phyloP scores from a whole-genome alignment of 768 basidiomycete species.

The Lentinula aciculospora region DNA sequence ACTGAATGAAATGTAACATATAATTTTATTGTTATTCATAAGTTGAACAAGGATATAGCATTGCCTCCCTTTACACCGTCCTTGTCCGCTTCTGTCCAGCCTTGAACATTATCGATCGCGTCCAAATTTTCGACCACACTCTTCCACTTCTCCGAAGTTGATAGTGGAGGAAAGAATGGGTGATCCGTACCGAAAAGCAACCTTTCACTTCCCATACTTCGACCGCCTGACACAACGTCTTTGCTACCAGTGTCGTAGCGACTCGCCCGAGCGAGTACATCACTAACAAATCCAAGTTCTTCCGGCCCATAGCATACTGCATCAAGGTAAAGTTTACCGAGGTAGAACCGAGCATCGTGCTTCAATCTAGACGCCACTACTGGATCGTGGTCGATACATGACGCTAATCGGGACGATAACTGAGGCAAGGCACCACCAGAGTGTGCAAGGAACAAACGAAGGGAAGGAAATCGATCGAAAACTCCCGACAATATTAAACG shows the following conservation, averaged over 20 bases:
- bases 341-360: slow-evolving; percentile 81
- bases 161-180: slow-evolving; percentile 85
- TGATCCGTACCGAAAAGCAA: slow-evolving; percentile 87
- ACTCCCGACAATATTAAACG: slow-evolving; percentile 78
- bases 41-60: slow-evolving; percentile 64
- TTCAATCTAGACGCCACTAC: slow-evolving; percentile 65
- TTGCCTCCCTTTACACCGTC: slow-evolving; percentile 66
- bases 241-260: slow-evolving; percentile 35
- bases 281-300: slow-evolving; percentile 74
- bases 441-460: slow-evolving; percentile 79
- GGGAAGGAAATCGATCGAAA: slow-evolving; percentile 70
- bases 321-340: slow-evolving; percentile 76
- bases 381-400: slow-evolving; percentile 84
- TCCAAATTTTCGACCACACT: slow-evolving; percentile 84
- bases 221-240: slow-evolving; percentile 20
- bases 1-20: slow-evolving; percentile 9
- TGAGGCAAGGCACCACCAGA: slow-evolving; percentile 83
- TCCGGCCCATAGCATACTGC: slow-evolving; percentile 88
- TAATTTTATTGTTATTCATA: slow-evolving; percentile 18
- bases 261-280: slow-evolving; percentile 57
- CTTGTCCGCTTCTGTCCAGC: slow-evolving; percentile 57
- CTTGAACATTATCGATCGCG: slow-evolving; percentile 63
- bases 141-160: slow-evolving; percentile 65
- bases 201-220: slow-evolving; percentile 46
- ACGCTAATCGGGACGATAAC: slow-evolving; percentile 78